Conservation (phyloP, 345 rosid species). For the Citrus reticulata region DNA sequence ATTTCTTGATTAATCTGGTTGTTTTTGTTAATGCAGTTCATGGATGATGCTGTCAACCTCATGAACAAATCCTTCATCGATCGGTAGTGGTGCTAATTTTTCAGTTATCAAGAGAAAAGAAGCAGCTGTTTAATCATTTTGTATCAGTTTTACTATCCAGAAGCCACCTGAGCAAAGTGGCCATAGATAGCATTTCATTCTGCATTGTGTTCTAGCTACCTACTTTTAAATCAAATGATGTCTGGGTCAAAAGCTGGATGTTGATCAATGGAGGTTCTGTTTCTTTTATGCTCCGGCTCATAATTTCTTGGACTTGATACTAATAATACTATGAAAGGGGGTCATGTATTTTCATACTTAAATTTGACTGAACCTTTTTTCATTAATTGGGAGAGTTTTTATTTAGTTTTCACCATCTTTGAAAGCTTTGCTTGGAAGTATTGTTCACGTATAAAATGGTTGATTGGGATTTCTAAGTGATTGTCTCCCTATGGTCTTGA, state of each 20-base stretch:
- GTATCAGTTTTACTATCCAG: neutral
- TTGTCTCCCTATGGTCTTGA: neutral
- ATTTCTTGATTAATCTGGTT: slow-evolving; percentile 7
- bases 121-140: slow-evolving; percentile 6
- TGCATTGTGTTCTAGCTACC: neutral
- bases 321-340: neutral
- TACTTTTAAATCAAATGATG: neutral
- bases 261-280: neutral
- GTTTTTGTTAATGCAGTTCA: slow-evolving; percentile 54
- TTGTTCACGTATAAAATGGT: neutral
- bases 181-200: slow-evolving; percentile 15
- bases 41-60: slow-evolving; percentile 81
- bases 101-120: slow-evolving; percentile 4
- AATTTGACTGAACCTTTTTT: slow-evolving; percentile 2
- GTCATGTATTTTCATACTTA: neutral
- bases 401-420: neutral
- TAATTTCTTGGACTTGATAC: neutral
- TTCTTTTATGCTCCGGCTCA: neutral
- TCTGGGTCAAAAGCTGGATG: slow-evolving; percentile 5
- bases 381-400: neutral
- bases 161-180: slow-evolving; percentile 6
- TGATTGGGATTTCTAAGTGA: neutral
- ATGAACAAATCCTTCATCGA: slow-evolving; percentile 88
- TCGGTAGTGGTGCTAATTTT: slow-evolving; percentile 34
- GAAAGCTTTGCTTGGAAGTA: neutral